Percentiles rank a stretch among this genome's conserved stretches.
Evolutionary conservation across 2,329 filamentous ascomycete species (phyloP).

Genomic region (Ilyonectria robusta): DNA sequence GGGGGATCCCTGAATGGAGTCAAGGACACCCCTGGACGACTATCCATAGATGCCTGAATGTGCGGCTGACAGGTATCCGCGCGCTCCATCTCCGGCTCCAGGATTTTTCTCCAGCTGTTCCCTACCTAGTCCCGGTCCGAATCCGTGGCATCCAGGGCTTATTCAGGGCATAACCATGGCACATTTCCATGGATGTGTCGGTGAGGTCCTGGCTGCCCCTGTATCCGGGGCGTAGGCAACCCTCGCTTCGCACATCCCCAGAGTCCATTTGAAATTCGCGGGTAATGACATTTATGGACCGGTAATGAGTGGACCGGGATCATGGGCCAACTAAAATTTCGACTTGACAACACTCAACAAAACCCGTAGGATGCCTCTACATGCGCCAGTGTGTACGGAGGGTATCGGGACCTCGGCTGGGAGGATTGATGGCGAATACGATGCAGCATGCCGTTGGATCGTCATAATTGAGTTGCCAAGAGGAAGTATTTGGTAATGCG

Average conservation of each 20-base stretch:
- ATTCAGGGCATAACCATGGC: constrained; percentile 46
- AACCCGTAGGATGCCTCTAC: constrained; percentile 31
- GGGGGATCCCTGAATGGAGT: constrained; percentile 31
- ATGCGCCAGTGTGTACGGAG: constrained; percentile 11
- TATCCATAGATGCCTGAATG: constrained; percentile 31
- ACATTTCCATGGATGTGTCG: constrained; percentile 35
- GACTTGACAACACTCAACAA: constrained; percentile 43
- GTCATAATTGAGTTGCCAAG: neutral
- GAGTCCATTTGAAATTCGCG: constrained; percentile 31
- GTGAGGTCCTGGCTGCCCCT: constrained; percentile 33
- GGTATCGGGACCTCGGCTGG: constrained; percentile 5
- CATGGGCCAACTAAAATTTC: constrained; percentile 31
- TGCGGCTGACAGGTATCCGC: constrained; percentile 36
- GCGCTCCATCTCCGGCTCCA: constrained; percentile 46
- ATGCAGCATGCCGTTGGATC: neutral
- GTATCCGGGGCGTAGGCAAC: constrained; percentile 44
- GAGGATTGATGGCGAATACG: constrained; percentile 15
- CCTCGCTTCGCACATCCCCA: constrained; percentile 44
- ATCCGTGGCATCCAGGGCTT: constrained; percentile 36
- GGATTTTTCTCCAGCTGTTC: constrained; percentile 41
- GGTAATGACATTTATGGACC: constrained; percentile 38
- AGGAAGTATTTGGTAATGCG: neutral
- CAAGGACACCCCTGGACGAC: constrained; percentile 37
- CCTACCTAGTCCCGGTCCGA: constrained; percentile 35
- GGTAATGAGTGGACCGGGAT: constrained; percentile 43